Base-by-base conservation (phyloP, 441 rosid species). In the Euphorbia corollata region DNA sequence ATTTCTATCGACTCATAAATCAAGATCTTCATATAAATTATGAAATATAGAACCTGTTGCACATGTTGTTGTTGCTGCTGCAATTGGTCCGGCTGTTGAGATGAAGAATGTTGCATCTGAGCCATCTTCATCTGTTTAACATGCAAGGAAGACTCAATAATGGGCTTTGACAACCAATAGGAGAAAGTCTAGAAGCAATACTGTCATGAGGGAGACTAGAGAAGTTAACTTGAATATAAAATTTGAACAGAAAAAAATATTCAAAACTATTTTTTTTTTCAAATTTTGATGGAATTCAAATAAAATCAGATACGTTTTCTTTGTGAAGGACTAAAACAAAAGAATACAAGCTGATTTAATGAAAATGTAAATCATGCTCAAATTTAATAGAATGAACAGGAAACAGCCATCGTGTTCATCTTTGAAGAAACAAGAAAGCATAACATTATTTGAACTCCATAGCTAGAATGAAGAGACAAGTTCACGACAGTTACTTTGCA, bases 31-130 rank as follows among this genome's bases (percentile, higher is more conserved):
- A 30, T 60, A 69, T 41, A 18, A 53, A 60, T 53, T 57, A 27
- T 0, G 32, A 23, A 36, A 67, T 22, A 56, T 7, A 74, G 61
- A 71, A 82, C 85, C 82, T 82, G 82, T 64, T 70, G 82, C 72
- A 75, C 34, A 55, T 83, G 81, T 39, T 78, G 83, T 39, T 78
- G 83, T 58, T 73, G 82, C 71, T 79, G 84, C 71, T 74, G 81
- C 79, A 80, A 60, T 62, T 79, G 84, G 39, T 83, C 85, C 74
- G 69, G 87, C 58, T 77, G 87, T 72, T 81, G 85, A 74, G 83
- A 82, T n/a, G 84, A 82, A 76, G 87, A 78, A 43, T 83, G 85
- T 59, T 79, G 86, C 80, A 78, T 75, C 74, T 84, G 88, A n/a
- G 71, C 68, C 76, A 74, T 74, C 80, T 84, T 86, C 74, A 82